A percentile compares a stretch with the other conserved stretches of the same genome.
phyloP scores from a whole-genome alignment of 768 basidiomycete species.

The Cubamyces lactineus region DNA sequence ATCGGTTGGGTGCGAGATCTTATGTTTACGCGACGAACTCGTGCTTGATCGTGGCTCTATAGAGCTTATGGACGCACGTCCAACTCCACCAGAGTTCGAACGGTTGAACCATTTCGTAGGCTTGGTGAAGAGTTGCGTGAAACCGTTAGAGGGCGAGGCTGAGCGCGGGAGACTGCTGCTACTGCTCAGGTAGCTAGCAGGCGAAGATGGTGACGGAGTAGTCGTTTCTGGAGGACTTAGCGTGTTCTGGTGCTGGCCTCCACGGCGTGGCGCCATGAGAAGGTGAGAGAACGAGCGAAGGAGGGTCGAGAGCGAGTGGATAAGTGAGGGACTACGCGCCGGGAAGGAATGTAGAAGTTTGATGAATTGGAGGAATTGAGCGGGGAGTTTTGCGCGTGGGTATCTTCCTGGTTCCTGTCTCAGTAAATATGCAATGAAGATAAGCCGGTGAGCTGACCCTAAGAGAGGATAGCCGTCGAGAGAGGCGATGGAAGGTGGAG shows the following conservation, averaged over 20 bases:
- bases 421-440: neutral
- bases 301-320: neutral
- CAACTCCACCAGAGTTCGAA: slow-evolving; percentile 55
- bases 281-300: neutral
- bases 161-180: slow-evolving; percentile 47
- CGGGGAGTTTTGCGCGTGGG: neutral
- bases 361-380: neutral
- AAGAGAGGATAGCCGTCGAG: neutral
- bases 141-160: slow-evolving; percentile 63
- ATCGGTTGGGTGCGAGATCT: slow-evolving; percentile 85
- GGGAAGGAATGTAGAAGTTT: slow-evolving; percentile 14
- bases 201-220: slow-evolving; percentile 26
- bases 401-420: slow-evolving; percentile 14
- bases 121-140: slow-evolving; percentile 66
- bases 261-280: slow-evolving; percentile 56
- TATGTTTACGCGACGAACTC: slow-evolving; percentile 62
- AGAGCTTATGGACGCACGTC: slow-evolving; percentile 34
- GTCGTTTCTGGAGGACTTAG: slow-evolving; percentile 31
- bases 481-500: neutral
- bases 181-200: slow-evolving; percentile 37
- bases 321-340: neutral
- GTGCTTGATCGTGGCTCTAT: slow-evolving; percentile 53
- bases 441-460: neutral
- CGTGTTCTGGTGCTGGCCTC: slow-evolving; percentile 37
- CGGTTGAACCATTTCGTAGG: slow-evolving; percentile 75